Conservation (phyloP, 306 rosid species). For the Purshia tridentata region DNA sequence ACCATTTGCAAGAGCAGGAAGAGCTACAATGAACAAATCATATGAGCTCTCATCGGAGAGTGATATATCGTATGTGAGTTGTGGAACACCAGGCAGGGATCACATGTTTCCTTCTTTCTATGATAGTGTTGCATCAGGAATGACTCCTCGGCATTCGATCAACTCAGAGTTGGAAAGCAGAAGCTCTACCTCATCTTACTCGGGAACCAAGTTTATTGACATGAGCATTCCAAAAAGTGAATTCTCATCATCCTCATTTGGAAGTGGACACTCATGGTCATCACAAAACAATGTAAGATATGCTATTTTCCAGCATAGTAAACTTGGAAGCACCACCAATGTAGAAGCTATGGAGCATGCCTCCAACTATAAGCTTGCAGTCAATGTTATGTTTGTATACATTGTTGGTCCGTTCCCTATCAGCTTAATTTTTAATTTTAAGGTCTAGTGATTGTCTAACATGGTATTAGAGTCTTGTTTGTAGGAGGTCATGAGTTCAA, state of each 20-base stretch:
- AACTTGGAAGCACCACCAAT: background rate
- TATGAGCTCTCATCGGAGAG: constrained; percentile 43
- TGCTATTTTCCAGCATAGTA: background rate
- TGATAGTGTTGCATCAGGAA: constrained; percentile 39
- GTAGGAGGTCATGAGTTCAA: no score
- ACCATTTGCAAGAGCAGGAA: constrained; percentile 51
- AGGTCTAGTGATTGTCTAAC: no score
- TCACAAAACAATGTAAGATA: constrained; percentile 43
- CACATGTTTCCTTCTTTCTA: constrained; percentile 35
- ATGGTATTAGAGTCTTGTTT: no score
- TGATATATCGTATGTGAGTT: constrained; percentile 75
- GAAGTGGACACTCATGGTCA: constrained; percentile 33
- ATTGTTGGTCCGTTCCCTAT: no score
- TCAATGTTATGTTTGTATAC: no score
- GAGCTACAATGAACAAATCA: constrained; percentile 35
- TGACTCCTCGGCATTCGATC: constrained; percentile 33
- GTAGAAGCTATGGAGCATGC: no score
- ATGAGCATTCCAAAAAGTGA: constrained; percentile 18
- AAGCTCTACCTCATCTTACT: constrained; percentile 42
- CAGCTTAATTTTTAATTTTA: no score
- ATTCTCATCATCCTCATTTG: constrained; percentile 45
- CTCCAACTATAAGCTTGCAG: no score
- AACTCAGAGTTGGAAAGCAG: constrained; percentile 47
- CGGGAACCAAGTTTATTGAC: constrained; percentile 51
- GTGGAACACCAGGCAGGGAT: constrained; percentile 59